Evolutionary conservation across 768 basidiomycete genomes (phyloP), one percentile per base, ranked within the genome.

Genomic region (Cystofilobasidium macerans): DNA sequence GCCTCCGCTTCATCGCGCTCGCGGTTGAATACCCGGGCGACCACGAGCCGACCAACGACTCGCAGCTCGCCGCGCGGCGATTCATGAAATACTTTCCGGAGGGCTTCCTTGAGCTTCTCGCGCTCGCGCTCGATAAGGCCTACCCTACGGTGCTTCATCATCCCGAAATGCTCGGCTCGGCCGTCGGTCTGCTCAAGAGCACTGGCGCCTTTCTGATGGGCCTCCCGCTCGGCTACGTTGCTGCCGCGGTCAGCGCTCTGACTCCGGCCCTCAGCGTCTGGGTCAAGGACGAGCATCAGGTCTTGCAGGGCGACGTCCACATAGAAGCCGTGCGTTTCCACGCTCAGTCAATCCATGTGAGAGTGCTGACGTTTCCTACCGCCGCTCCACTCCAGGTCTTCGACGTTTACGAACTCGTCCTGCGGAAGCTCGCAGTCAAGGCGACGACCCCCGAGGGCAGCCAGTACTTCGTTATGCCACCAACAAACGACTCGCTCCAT

Each of bases 81-180:
- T 38, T 38, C 42, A 67, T 67, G 65, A 48, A 60, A 30, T 35
- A 67, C 24, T 59, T 67, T 32, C 59, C 65, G 6, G 65, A 67
- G 3, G 54, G 58, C 9, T 67, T 67, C 56, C 51, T 67, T 24
- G 40, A 56, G 45, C 53, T 67, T 6, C 32, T 67, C 32, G 51
- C 42, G 18, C 45, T 61, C 22, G 42, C 60, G n/a, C 65, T 67
- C 24, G 28, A 26, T 26, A 36, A 54, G n/a, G 60, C 60, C 33
- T 67, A 67, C 43, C 40, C 47, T n/a, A 43, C 43, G 7, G 45
- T 61, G 0, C 26, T 47, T 4, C 8, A 30, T 9, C 36, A 67
- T 18, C 53, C 59, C 7, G 65, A 62, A 42, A 47, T 43, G 40
- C 33, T 67, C n/a, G 26, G 36, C 12, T 45, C 59, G 13, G 35